Evolutionary conservation across 352 stramenopile species (phyloP).

Genomic region (Blastocystis sp.): DNA sequence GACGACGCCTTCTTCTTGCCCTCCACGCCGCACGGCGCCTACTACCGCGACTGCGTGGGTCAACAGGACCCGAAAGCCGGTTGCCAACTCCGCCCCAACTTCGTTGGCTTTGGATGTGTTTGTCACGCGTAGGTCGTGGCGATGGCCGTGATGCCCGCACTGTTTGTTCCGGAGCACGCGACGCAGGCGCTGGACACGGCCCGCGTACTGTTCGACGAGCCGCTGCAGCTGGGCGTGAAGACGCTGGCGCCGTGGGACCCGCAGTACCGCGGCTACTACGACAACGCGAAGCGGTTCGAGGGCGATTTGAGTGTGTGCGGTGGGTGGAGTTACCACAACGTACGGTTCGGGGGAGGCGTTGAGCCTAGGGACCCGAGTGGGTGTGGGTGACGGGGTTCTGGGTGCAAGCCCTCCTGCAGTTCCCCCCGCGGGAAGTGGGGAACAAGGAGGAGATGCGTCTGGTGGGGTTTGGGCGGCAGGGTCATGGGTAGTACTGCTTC

Average conservation of each 20-base stretch:
- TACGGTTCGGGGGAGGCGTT: slow-evolving; percentile 1
- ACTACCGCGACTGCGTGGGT: slow-evolving; percentile 26
- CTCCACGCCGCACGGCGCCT: background rate
- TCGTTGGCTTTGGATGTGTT: background rate
- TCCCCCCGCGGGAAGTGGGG: slow-evolving; percentile 12
- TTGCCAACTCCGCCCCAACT: slow-evolving; percentile 65
- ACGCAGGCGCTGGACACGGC: slow-evolving; percentile 33
- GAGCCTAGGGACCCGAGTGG: slow-evolving; percentile 71
- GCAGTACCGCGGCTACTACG: slow-evolving; percentile 70
- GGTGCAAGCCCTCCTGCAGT: slow-evolving; percentile 62
- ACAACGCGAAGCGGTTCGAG: slow-evolving; percentile 67
- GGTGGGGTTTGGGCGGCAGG: background rate
- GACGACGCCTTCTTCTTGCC: slow-evolving; percentile 31
- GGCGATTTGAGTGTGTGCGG: slow-evolving; percentile 48
- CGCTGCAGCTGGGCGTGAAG: slow-evolving; percentile 65
- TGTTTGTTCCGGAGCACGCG: slow-evolving; percentile 60
- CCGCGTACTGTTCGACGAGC: slow-evolving; percentile 48
- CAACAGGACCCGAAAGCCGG: background rate
- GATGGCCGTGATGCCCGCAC: slow-evolving; percentile 56
- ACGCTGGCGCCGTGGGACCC: slow-evolving; percentile 61
- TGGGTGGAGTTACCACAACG: slow-evolving; percentile 72
- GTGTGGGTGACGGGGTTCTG: slow-evolving; percentile 71
- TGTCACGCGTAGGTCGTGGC: slow-evolving; percentile 5
- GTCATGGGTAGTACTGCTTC: slow-evolving; percentile 24
- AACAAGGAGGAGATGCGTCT: background rate